phyloP scores from a whole-genome alignment of 2,329 filamentous ascomycete species.

The Neopestalotiopsis clavispora region DNA sequence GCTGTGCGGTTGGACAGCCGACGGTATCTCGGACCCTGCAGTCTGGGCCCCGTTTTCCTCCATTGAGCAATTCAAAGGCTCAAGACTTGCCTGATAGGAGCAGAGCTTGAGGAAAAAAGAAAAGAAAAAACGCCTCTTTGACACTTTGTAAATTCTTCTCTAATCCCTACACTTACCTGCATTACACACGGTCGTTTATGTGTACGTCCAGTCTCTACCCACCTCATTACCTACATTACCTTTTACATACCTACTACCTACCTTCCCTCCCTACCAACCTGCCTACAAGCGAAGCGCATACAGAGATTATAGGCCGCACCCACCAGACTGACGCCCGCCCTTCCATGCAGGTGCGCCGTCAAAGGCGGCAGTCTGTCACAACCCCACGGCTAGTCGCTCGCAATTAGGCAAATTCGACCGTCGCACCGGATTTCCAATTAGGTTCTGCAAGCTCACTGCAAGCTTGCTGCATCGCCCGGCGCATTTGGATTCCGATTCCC shows the following conservation, averaged over 20 bases:
- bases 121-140: background rate
- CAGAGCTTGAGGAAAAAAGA: background rate
- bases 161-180: background rate
- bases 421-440: conserved; percentile 3
- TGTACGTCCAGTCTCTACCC: background rate
- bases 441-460: background rate
- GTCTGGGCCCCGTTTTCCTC: background rate
- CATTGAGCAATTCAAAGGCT: background rate
- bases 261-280: too few species aligned
- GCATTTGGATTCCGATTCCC: background rate
- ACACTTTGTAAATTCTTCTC: background rate
- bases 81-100: background rate
- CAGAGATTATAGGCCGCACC: too few species aligned
- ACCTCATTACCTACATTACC: background rate
- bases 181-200: background rate
- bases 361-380: conserved; percentile 2
- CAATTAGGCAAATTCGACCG: conserved; percentile 17
- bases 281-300: background rate
- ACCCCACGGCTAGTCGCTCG: conserved; percentile 14
- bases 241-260: background rate
- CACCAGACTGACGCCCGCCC: background rate
- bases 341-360: conserved; percentile 14
- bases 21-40: background rate
- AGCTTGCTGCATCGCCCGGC: background rate
- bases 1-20: background rate